phyloP scores from a whole-genome alignment of 2,329 filamentous ascomycete species.

The Sclerotinia nivalis region DNA sequence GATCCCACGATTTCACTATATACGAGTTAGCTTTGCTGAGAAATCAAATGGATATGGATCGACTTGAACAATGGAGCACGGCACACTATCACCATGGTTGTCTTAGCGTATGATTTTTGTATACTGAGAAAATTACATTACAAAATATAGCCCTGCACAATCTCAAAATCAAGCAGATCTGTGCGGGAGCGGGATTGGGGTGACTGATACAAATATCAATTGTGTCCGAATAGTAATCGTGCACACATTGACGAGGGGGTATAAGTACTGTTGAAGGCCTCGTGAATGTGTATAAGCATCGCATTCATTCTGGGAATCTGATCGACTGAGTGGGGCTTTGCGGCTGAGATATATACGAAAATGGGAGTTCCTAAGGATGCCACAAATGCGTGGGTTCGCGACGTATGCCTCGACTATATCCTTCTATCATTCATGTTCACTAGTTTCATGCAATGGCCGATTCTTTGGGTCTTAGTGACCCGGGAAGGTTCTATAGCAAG shows the following conservation, averaged over 20 bases:
- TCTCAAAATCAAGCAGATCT: too few species aligned
- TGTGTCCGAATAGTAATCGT: background rate
- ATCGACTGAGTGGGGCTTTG: background rate
- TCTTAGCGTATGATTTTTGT: background rate
- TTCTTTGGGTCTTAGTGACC: background rate
- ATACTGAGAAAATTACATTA: background rate
- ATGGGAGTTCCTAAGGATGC: background rate
- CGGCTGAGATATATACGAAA: background rate
- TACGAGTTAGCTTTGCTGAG: background rate
- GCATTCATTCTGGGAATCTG: background rate
- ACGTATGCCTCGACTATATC: background rate
- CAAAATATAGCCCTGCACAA: background rate
- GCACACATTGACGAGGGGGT: background rate
- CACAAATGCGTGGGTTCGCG: background rate
- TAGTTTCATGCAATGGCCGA: background rate
- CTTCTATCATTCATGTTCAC: background rate
- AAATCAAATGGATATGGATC: background rate
- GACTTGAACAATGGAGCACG: background rate
- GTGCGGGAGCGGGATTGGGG: too few species aligned
- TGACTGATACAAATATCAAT: background rate
- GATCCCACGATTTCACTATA: background rate
- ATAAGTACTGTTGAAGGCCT: background rate
- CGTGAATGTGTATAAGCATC: too few species aligned
- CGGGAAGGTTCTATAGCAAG: background rate
- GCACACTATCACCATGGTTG: background rate